Conservation (phyloP, 1,284 basidiomycete genomes). For the Thelephora terrestris region DNA sequence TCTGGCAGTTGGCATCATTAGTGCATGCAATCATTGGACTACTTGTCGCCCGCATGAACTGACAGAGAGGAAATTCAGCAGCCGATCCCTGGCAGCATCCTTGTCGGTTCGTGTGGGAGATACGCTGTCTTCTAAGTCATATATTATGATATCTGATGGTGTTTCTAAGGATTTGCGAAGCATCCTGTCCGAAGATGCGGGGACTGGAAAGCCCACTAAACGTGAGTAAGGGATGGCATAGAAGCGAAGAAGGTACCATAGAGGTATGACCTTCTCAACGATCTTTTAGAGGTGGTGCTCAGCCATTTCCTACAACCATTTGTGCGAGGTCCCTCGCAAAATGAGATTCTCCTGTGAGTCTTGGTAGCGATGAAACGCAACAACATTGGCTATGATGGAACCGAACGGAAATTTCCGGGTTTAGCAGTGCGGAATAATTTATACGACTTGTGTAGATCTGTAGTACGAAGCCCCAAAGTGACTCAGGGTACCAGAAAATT, state of each 20-base stretch:
- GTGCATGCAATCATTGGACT: background rate
- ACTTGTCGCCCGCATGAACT: conserved; percentile 11
- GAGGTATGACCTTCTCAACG: conserved; percentile 49
- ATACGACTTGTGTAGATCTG: too few relatives aligned
- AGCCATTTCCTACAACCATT: background rate
- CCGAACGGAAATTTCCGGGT: too few relatives aligned
- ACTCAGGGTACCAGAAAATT: too few relatives aligned
- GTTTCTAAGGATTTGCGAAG: conserved; percentile 63
- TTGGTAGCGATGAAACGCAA: too few relatives aligned
- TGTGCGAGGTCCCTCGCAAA: too few relatives aligned
- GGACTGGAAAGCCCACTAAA: conserved; percentile 33
- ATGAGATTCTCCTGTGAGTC: too few relatives aligned
- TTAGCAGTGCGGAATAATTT: too few relatives aligned
- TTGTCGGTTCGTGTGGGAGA: conserved; percentile 55
- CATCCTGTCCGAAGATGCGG: conserved; percentile 71
- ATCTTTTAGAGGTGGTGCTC: conserved; percentile 1
- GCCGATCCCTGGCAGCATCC: conserved; percentile 43
- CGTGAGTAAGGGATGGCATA: conserved; percentile 1
- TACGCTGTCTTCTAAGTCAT: conserved; percentile 81
- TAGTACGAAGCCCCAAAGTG: too few relatives aligned
- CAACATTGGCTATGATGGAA: too few relatives aligned
- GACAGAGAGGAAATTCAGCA: conserved; percentile 52
- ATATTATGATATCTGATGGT: conserved; percentile 68
- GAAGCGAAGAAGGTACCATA: conserved; percentile 30
- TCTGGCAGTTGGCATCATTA: conserved; percentile 1